Percentiles rank a stretch among this genome's conserved stretches.
phyloP scores from a whole-genome alignment of 805 yeast genomes.

The Pichia rugopelliculosa region DNA sequence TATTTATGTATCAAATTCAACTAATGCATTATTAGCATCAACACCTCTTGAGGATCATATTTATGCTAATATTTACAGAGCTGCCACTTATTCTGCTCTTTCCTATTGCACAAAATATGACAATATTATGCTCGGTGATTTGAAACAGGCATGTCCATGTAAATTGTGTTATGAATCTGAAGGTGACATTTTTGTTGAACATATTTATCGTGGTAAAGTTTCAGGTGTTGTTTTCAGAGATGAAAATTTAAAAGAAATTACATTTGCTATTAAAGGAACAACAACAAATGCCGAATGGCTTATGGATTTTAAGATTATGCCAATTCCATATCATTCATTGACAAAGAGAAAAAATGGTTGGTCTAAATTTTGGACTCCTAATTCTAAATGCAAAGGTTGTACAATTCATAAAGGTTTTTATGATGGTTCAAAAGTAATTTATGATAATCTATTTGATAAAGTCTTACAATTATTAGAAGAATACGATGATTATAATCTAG shows the following conservation, averaged over 20 bases:
- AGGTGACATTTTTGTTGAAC: conserved; percentile 30
- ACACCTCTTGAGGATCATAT: background rate
- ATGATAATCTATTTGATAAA: conserved; percentile 30
- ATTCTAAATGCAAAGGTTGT: conserved; percentile 41
- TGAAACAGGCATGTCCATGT: conserved; percentile 30
- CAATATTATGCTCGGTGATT: conserved; percentile 17
- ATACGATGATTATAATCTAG: conserved; percentile 42
- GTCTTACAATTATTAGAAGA: conserved; percentile 29
- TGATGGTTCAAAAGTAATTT: conserved; percentile 36
- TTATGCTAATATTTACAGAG: conserved; percentile 18
- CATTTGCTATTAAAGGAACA: conserved; percentile 58
- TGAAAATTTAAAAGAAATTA: conserved; percentile 34
- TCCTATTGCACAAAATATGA: conserved; percentile 29
- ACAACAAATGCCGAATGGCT: conserved; percentile 54
- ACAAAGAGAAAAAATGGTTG: conserved; percentile 12
- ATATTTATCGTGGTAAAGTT: conserved; percentile 40
- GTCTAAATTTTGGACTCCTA: conserved; percentile 10
- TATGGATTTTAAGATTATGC: conserved; percentile 46
- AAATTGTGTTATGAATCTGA: conserved; percentile 22
- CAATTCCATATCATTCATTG: conserved; percentile 33
- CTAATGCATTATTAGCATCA: background rate
- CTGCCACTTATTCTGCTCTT: conserved; percentile 28
- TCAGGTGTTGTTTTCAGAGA: conserved; percentile 51
- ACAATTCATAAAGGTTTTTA: conserved; percentile 61
- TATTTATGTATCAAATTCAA: background rate